Base-by-base conservation (phyloP, 2,329 filamentous ascomycete genomes). In the Diaporthe eres region DNA sequence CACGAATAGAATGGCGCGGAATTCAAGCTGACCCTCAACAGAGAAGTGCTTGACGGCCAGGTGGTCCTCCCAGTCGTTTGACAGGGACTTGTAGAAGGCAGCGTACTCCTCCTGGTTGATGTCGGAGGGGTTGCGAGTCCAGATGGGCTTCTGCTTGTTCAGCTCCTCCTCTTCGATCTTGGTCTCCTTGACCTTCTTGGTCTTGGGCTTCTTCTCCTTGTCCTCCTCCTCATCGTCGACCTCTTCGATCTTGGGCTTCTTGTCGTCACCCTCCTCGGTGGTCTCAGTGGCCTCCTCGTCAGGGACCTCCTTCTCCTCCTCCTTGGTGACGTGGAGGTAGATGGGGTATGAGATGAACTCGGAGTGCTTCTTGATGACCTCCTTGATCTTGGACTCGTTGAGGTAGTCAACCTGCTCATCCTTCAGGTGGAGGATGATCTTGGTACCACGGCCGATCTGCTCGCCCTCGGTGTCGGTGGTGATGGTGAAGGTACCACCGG, bases 311-410 rank as follows among this genome's bases (percentile, higher is more conserved):
- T 92, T 98, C 94, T 99, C 97, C 80, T 93, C 96, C 94, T 99
- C 97, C 94, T 99, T 99, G 87, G 94, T 88, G 84, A 99, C 96
- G 90, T 99, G 97, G 81, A 99, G 96, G 92, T 98, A 99, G 94
- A 99, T 99, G 85, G 97, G 97, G 92, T 99, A 99, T 71, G 97
- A 98, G 91, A 99, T 99, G 92, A 99, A 99, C 91, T 99, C 97
- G 85, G 97, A 98, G 94, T 99, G 97, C 95, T 99, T 99, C 95
- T 98, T 98, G 91, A 99, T 96, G 80, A 99, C 96, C 92, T 99
- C 97, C 94, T 99, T 99, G 91, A 99, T 94, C 92, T 96, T 97
- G 91, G 91, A 91, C 94, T 99, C 97, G 88, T 98, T 97, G 81
- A 98, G 91, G 93, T 98, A 99, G 87, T 98, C 97, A 80, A 90